Conservation (phyloP, 495 filamentous ascomycete species). For the Neurospora intermedia region DNA sequence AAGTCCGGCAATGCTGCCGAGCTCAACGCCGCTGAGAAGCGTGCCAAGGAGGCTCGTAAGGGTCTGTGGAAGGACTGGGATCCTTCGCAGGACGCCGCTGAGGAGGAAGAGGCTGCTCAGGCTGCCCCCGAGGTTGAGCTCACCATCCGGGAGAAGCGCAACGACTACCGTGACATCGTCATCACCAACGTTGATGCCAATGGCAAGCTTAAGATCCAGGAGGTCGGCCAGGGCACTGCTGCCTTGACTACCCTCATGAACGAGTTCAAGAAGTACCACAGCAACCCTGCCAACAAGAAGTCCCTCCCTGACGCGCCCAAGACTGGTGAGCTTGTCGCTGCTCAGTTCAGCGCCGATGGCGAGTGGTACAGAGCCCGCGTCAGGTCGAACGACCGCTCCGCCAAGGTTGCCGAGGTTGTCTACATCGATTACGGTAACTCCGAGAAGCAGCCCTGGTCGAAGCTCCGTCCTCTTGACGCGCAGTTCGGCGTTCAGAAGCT, state of each 20-base stretch:
- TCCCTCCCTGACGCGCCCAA: conserved; percentile 70
- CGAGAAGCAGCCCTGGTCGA: conserved; percentile 73
- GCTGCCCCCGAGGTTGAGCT: conserved; percentile 34
- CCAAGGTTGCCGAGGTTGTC: conserved; percentile 75
- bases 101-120: conserved; percentile 37
- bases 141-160: conserved; percentile 45
- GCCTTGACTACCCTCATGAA: conserved; percentile 78
- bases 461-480: conserved; percentile 62
- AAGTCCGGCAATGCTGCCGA: conserved; percentile 84
- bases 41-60: conserved; percentile 77
- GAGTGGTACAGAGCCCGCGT: conserved; percentile 93
- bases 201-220: conserved; percentile 75
- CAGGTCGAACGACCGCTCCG: conserved; percentile 81
- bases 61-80: conserved; percentile 92
- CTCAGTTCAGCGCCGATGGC: conserved; percentile 74
- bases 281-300: conserved; percentile 59
- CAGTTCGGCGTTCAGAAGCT: conserved; percentile 74
- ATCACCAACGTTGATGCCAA: conserved; percentile 77
- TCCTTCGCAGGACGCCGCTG: conserved; percentile 65
- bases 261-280: conserved; percentile 78
- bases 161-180: conserved; percentile 86
- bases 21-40: conserved; percentile 75
- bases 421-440: conserved; percentile 97
- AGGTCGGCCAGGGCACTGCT: conserved; percentile 70
- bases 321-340: conserved; percentile 81